Conservation (phyloP, 2,329 filamentous ascomycete genomes). For the Beauveria bassiana region DNA sequence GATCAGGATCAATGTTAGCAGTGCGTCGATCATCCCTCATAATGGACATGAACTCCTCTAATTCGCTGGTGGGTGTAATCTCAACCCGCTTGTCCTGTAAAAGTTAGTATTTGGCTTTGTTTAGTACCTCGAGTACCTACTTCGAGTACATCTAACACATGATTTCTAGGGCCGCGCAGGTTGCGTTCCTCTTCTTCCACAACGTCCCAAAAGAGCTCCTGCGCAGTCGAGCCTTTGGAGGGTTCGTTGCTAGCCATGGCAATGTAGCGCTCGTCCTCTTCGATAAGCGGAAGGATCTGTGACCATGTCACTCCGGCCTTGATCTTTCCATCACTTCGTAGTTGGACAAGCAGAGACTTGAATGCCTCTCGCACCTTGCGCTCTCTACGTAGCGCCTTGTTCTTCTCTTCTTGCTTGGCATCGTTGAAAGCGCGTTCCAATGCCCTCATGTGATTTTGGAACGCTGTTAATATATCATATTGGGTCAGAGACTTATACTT, state of each 20-base stretch:
- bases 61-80: conserved; percentile 74
- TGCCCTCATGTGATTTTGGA: conserved; percentile 90
- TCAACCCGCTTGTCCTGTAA: conserved; percentile 81
- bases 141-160: conserved; percentile 81
- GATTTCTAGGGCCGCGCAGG: conserved; percentile 72
- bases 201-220: conserved; percentile 93
- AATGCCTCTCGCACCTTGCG: conserved; percentile 82
- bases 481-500: conserved; percentile 82
- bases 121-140: conserved; percentile 42
- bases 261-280: conserved; percentile 74
- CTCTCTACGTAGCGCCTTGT: conserved; percentile 69
- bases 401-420: conserved; percentile 79
- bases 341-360: conserved; percentile 63
- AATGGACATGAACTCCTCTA: conserved; percentile 78
- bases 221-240: conserved; percentile 74
- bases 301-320: conserved; percentile 89
- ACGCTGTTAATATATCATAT: conserved; percentile 83
- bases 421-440: conserved; percentile 91
- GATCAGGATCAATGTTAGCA: conserved; percentile 75
- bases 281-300: conserved; percentile 65
- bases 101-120: conserved; percentile 27
- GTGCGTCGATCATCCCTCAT: conserved; percentile 83
- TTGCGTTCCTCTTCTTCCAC: conserved; percentile 88
- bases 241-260: conserved; percentile 78
- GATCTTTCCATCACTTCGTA: conserved; percentile 70